Conservation (phyloP, 2,329 filamentous ascomycete genomes). For the Alternaria sp. region DNA sequence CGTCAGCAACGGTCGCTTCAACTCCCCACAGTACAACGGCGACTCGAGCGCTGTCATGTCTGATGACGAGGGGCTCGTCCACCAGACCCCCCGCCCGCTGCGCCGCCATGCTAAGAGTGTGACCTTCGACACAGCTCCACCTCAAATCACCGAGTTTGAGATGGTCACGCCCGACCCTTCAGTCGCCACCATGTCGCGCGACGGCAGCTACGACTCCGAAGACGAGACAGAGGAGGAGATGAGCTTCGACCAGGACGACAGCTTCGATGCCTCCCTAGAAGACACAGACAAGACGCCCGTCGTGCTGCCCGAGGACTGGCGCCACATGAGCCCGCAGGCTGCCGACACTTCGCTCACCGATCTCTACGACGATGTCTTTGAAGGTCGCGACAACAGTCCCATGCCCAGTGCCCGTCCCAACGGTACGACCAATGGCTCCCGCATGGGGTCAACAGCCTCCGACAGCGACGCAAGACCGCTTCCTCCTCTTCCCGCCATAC, state of each 20-base stretch:
- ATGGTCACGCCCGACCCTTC: slow-evolving; percentile 97
- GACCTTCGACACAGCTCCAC: slow-evolving; percentile 92
- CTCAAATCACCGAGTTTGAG: slow-evolving; percentile 96
- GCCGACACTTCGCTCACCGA: slow-evolving; percentile 62
- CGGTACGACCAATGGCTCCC: slow-evolving; percentile 53
- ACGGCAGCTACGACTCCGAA: slow-evolving; percentile 87
- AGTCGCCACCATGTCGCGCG: slow-evolving; percentile 84
- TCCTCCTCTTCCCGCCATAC: slow-evolving; percentile 78
- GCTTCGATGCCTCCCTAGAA: slow-evolving; percentile 93
- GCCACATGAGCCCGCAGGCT: slow-evolving; percentile 72
- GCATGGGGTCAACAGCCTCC: slow-evolving; percentile 76
- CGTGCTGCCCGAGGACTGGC: slow-evolving; percentile 96
- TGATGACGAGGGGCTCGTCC: slow-evolving; percentile 61
- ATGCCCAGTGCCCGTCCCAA: slow-evolving; percentile 62
- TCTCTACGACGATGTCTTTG: slow-evolving; percentile 71
- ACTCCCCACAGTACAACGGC: slow-evolving; percentile 50
- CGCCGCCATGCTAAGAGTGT: slow-evolving; percentile 94
- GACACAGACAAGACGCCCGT: slow-evolving; percentile 97
- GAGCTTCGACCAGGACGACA: slow-evolving; percentile 74
- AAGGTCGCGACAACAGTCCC: slow-evolving; percentile 67
- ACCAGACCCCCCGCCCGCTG: slow-evolving; percentile 69
- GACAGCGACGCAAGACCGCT: slow-evolving; percentile 84
- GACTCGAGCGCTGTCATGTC: slow-evolving; percentile 44
- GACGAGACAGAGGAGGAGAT: slow-evolving; percentile 76
- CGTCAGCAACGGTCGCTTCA: slow-evolving; percentile 67